Evolutionary conservation across 2,329 filamentous ascomycete genomes (phyloP), one percentile per base, ranked within the genome.

Genomic region (Lecanicillium sp.): DNA sequence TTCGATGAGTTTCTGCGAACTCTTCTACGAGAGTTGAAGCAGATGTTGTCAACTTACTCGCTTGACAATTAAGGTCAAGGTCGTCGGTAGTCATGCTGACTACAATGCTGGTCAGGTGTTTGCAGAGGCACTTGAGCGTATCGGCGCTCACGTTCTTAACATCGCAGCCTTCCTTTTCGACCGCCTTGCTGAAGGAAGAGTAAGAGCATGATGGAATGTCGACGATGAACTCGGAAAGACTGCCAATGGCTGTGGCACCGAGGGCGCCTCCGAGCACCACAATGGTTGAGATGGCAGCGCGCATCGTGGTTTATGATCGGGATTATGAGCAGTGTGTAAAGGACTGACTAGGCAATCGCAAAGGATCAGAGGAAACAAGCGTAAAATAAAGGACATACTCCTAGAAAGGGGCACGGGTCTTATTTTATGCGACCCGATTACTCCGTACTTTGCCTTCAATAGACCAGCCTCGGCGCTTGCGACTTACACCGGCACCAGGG

Each of bases 81-180:
- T 22, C 13, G 29, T 28, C 15, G 6, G 8, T 13, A 5, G 5
- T 14, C 33, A 41, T 41, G 6, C 15, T 33, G 20, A 41, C 33
- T 7, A 18, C 29, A 19, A 41, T 29, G 33, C 39, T 41, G 11
- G 18, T n/a, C 17, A 36, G 29, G 17, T 41, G 39, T 25, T 41
- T 37, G 39, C 39, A 41, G 13, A 41, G 17, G 33, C 39, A 41
- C 3, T 36, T 33, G 12, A 41, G 29, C 2, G 33, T 41, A n/a
- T 22, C 33, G 10, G 33, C 10, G 14, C 39, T 33, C 29, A 41
- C 12, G 17, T 15, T 36, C 20, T 36, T 41, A 2, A 36, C 29
- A 17, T 41, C 39, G 29, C 39, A 41, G 17, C 39, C 33, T 28
- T 41, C 39, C n/a, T 41, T 41, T 12, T 33, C 20, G 3, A 41